phyloP scores from a whole-genome alignment of 2,329 filamentous ascomycete species.

The Cytospora schulzeri region DNA sequence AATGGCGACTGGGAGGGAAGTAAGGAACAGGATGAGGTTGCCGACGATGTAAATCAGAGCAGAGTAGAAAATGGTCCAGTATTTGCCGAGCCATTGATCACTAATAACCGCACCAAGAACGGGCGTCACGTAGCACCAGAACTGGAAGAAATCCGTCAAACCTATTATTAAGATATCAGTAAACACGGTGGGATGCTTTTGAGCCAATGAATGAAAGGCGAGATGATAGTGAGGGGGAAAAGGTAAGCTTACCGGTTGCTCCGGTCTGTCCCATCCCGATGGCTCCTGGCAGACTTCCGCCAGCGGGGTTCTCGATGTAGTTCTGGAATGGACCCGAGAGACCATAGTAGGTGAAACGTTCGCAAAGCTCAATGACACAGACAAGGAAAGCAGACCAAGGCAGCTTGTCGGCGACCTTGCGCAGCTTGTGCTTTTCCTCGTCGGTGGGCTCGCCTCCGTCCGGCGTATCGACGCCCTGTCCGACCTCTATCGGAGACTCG shows the following conservation, averaged over 20 bases:
- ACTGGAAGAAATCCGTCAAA: slow-evolving; percentile 27
- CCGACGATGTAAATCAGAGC: slow-evolving; percentile 23
- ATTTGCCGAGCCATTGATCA: slow-evolving; percentile 26
- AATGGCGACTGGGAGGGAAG: slow-evolving; percentile 26
- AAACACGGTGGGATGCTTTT: not conserved
- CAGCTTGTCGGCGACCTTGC: slow-evolving; percentile 27
- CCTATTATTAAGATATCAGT: slow-evolving; percentile 5
- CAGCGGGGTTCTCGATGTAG: slow-evolving; percentile 21
- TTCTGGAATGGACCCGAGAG: slow-evolving; percentile 27
- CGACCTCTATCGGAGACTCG: not conserved
- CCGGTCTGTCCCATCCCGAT: slow-evolving; percentile 23
- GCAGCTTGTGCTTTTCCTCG: slow-evolving; percentile 23
- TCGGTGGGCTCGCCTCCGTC: slow-evolving; percentile 25
- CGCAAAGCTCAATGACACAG: slow-evolving; percentile 26
- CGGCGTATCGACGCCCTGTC: slow-evolving; percentile 5
- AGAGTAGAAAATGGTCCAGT: slow-evolving; percentile 27
- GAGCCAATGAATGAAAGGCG: not conserved
- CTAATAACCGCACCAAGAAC: slow-evolving; percentile 25
- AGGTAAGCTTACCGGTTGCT: slow-evolving; percentile 12
- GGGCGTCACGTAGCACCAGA: slow-evolving; percentile 28
- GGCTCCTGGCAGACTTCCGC: slow-evolving; percentile 20
- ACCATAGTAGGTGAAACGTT: slow-evolving; percentile 28
- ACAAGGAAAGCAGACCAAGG: slow-evolving; percentile 28
- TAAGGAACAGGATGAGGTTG: slow-evolving; percentile 25
- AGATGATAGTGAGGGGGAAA: not conserved